These are phyloP conservation scores for Macrophomina tecta DNA, from an alignment of 2,329 filamentous ascomycete genomes.

Conservation along the genomic window DNA sequence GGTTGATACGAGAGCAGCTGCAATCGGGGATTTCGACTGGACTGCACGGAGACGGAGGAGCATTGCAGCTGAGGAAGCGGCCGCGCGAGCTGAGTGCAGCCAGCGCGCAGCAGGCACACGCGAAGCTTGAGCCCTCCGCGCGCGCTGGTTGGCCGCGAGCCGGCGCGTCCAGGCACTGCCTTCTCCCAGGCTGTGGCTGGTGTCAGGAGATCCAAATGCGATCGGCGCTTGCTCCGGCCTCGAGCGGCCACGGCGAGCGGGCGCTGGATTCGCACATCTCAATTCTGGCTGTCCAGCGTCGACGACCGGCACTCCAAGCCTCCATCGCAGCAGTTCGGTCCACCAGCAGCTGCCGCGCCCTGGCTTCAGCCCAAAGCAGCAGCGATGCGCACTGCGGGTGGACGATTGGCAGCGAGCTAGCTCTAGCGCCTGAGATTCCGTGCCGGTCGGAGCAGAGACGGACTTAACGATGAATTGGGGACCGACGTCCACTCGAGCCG, in stretches of 20 bases:
- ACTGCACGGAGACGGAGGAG: neutral
- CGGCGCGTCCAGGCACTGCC: neutral
- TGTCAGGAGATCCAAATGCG: conserved; percentile 3
- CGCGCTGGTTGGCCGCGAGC: neutral
- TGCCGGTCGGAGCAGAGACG: neutral
- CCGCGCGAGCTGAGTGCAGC: neutral
- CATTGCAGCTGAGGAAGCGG: neutral
- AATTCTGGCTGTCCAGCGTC: neutral
- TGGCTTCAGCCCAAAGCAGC: neutral
- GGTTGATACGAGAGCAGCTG: conserved; percentile 6
- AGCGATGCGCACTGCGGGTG: neutral
- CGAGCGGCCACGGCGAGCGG: conserved; percentile 4
- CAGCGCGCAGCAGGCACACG: neutral
- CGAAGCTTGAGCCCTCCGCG: neutral
- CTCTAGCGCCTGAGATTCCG: neutral
- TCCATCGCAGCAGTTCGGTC: too few relatives aligned
- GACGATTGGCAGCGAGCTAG: neutral
- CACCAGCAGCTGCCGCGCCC: neutral
- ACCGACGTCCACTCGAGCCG: neutral
- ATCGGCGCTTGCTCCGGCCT: neutral
- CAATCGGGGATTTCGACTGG: neutral
- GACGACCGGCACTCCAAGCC: too few relatives aligned
- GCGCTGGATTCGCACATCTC: conserved; percentile 8
- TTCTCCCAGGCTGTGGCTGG: neutral
- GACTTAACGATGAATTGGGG: neutral